Evolutionary conservation across 164 flowering plant genomes (phyloP), one percentile per base, ranked within the genome.

Genomic region (Sedum album): DNA sequence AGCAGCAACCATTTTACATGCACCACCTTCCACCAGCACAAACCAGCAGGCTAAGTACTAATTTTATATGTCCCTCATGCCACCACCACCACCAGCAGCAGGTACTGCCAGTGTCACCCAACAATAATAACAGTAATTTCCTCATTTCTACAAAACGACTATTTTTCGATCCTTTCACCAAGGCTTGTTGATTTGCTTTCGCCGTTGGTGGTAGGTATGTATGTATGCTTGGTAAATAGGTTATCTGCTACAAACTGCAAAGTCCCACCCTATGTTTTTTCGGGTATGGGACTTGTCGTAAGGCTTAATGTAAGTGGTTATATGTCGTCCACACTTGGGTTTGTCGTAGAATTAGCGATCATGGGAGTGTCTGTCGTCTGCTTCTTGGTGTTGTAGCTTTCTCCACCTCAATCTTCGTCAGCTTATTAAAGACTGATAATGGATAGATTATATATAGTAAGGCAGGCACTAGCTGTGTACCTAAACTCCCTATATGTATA

Each of bases 61-160:
- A 14, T 44, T 44, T 13, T 66, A 78, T 86, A 78, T 86, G 90
- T 70, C 88, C 88, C 23, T 84, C 88, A 10, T 86, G 90, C 51
- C 84, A 86, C 76, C 77, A 14, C 18, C 62, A 26, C 76, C 77
- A 14, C 18, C 62, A 26, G 33, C 31, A 0, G 18, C 18, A 55
- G 28, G 13, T 10, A 0, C 10, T 14, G 20, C 33, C 62, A n/a
- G n/a, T n/a, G n/a, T n/a, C n/a, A 21, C 10, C 60, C 31, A 53
- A 53, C 7, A 53, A 53, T 6, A 57, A 28, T 6, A 23, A 11
- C 7, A 14, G 15, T 2, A 57, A 28, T 26, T 1, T 57, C 20
- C 0, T 30, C 5, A 26, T 33, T 17, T 57, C 62, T 13, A 57
- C 26, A 57, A 57, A 57, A 13, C 33, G 62, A 15, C 10, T 57